These are phyloP conservation scores for Dissophora globulifera DNA, from an alignment of 192 early-diverging fungal genomes.

Conservation along the genomic window DNA sequence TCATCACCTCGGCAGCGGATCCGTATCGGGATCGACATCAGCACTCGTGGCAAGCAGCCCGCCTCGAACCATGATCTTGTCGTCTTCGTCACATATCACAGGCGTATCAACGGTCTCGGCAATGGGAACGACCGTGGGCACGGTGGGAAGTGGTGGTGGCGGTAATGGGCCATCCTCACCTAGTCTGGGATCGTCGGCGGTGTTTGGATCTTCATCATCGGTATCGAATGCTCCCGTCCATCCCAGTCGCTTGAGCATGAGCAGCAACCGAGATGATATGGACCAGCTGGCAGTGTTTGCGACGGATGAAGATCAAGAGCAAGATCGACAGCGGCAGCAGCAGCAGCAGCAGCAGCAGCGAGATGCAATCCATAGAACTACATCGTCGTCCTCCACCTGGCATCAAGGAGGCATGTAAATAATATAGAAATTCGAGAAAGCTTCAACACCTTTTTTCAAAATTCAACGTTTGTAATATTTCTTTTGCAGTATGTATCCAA, in stretches of 20 bases:
- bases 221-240: constrained; percentile 20
- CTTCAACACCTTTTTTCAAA: too few relatives aligned
- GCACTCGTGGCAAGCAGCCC: constrained; percentile 34
- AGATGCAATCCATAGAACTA: constrained; percentile 30
- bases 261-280: constrained; percentile 41
- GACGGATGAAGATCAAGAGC: constrained; percentile 49
- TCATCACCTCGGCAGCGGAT: constrained; percentile 33
- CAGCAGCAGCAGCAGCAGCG: constrained; percentile 21
- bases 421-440: too few relatives aligned
- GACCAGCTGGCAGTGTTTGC: constrained; percentile 54
- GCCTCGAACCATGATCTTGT: constrained; percentile 37
- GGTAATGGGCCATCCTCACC: too few relatives aligned
- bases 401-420: constrained; percentile 31
- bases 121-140: constrained; percentile 40
- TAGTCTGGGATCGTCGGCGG: constrained; percentile 7
- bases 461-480: too few relatives aligned
- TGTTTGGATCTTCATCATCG: constrained; percentile 18
- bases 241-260: constrained; percentile 42
- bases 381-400: constrained; percentile 42
- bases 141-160: neutral
- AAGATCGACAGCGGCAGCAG: constrained; percentile 17
- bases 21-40: constrained; percentile 7
- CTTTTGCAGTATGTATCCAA: too few relatives aligned
- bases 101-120: constrained; percentile 36
- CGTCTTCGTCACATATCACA: constrained; percentile 41